A percentile compares a stretch with the other conserved stretches of the same genome.
These are phyloP conservation scores for Hypsizygus marmoreus DNA, from an alignment of 768 basidiomycete genomes.

Conservation along the genomic window DNA sequence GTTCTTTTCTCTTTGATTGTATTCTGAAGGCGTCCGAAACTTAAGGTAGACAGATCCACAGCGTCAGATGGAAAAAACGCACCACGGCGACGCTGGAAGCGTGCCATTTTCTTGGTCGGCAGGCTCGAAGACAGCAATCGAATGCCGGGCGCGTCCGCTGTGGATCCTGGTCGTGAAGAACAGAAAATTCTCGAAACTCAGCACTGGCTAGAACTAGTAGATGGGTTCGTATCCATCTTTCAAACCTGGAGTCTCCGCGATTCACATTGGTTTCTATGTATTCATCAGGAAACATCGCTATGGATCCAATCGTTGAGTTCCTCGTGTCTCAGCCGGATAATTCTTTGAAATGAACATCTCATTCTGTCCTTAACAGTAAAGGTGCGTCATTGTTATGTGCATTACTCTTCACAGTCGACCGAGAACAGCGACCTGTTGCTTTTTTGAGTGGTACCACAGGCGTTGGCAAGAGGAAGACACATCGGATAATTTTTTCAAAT, in stretches of 20 bases:
- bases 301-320: slow-evolving; percentile 57
- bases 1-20: not conserved
- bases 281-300: slow-evolving; percentile 56
- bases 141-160: slow-evolving; percentile 32
- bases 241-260: too few species aligned
- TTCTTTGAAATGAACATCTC: too few species aligned
- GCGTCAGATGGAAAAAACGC: slow-evolving; percentile 49
- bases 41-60: slow-evolving; percentile 40
- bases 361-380: slow-evolving; percentile 40
- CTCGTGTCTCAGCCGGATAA: too few species aligned
- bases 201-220: slow-evolving; percentile 66
- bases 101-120: slow-evolving; percentile 43
- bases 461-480: slow-evolving; percentile 62
- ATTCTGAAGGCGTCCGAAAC: not conserved
- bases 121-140: slow-evolving; percentile 46
- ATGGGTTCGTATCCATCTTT: slow-evolving; percentile 40
- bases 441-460: slow-evolving; percentile 55
- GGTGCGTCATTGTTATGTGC: slow-evolving; percentile 23
- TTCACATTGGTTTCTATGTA: not conserved
- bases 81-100: slow-evolving; percentile 47
- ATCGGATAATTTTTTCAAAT: slow-evolving; percentile 66
- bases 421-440: not conserved
- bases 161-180: slow-evolving; percentile 31
- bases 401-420: not conserved
- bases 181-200: slow-evolving; percentile 57